phyloP scores from a whole-genome alignment of 192 early-diverging fungal genomes.

The Mortierella hygrophila region DNA sequence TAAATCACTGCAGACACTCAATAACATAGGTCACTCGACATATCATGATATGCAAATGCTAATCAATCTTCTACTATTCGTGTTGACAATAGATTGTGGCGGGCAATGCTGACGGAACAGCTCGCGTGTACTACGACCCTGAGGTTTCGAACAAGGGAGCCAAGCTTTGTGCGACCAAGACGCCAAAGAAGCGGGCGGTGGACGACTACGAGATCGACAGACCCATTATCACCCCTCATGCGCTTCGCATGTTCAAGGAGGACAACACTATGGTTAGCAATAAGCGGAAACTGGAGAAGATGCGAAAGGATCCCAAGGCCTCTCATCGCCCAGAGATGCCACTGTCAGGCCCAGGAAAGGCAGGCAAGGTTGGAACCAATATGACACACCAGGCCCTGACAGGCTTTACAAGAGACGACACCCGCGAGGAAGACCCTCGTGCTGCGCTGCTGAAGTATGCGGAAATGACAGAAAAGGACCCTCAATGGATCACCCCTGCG shows the following conservation, averaged over 20 bases:
- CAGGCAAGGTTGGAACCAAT: slow-evolving; percentile 89
- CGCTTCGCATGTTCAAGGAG: slow-evolving; percentile 89
- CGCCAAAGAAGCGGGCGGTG: slow-evolving; percentile 72
- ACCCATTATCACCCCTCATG: slow-evolving; percentile 89
- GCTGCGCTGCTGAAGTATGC: slow-evolving; percentile 94
- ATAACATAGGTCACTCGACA: background rate
- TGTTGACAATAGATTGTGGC: slow-evolving; percentile 71
- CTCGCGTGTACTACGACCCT: slow-evolving; percentile 84
- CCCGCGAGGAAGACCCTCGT: slow-evolving; percentile 91
- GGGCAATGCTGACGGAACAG: slow-evolving; percentile 81
- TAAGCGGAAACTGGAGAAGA: slow-evolving; percentile 83
- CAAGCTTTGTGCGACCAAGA: slow-evolving; percentile 74
- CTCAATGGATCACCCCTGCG: slow-evolving; percentile 87
- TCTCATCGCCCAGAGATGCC: slow-evolving; percentile 86
- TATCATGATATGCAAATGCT: background rate
- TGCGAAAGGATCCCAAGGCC: slow-evolving; percentile 76
- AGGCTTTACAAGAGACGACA: slow-evolving; percentile 76
- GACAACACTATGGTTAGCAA: slow-evolving; percentile 63
- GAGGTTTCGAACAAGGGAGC: slow-evolving; percentile 76
- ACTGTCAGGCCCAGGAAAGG: slow-evolving; percentile 82
- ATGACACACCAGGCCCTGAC: slow-evolving; percentile 90
- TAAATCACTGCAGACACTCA: background rate
- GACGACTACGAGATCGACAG: slow-evolving; percentile 77
- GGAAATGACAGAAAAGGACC: slow-evolving; percentile 79
- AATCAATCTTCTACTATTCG: background rate